Evolutionary conservation across 495 filamentous ascomycete species (phyloP).

Genomic region (Lentithecium fluviatile): DNA sequence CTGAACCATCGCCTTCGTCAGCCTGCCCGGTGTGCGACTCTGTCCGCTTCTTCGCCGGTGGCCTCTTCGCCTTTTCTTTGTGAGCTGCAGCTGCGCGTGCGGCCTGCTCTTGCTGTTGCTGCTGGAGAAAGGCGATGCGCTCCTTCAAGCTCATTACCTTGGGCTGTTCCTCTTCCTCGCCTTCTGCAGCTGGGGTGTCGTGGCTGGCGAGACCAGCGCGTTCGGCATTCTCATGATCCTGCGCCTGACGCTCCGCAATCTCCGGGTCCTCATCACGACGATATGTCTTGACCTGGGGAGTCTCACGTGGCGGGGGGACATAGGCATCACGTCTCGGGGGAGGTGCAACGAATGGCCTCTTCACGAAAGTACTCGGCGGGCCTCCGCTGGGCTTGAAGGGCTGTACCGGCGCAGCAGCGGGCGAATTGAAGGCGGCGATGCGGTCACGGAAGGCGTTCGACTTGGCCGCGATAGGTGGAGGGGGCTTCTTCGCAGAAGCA

Average conservation of each 20-base stretch:
- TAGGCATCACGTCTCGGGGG: slow-evolving; percentile 93
- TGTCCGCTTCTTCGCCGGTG: slow-evolving; percentile 70
- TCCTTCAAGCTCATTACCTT: slow-evolving; percentile 93
- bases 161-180: slow-evolving; percentile 67
- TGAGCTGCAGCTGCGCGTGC: slow-evolving; percentile 71
- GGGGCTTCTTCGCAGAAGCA: slow-evolving; percentile 43
- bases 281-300: slow-evolving; percentile 71
- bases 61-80: slow-evolving; percentile 83
- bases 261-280: slow-evolving; percentile 88
- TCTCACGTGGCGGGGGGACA: slow-evolving; percentile 67
- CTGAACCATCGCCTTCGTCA: slow-evolving; percentile 29
- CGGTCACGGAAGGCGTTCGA: slow-evolving; percentile 89
- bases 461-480: slow-evolving; percentile 75
- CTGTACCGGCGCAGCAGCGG: slow-evolving; percentile 76
- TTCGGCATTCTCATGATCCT: slow-evolving; percentile 57
- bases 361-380: slow-evolving; percentile 68
- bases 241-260: slow-evolving; percentile 58
- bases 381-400: slow-evolving; percentile 76
- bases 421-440: slow-evolving; percentile 94
- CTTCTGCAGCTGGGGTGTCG: slow-evolving; percentile 49
- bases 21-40: slow-evolving; percentile 49
- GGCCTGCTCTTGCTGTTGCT: slow-evolving; percentile 86
- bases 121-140: slow-evolving; percentile 87
- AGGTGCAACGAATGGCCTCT: slow-evolving; percentile 97
- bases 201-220: slow-evolving; percentile 56